Evolutionary conservation across 768 basidiomycete species (phyloP).

Genomic region (Trametes meyenii): DNA sequence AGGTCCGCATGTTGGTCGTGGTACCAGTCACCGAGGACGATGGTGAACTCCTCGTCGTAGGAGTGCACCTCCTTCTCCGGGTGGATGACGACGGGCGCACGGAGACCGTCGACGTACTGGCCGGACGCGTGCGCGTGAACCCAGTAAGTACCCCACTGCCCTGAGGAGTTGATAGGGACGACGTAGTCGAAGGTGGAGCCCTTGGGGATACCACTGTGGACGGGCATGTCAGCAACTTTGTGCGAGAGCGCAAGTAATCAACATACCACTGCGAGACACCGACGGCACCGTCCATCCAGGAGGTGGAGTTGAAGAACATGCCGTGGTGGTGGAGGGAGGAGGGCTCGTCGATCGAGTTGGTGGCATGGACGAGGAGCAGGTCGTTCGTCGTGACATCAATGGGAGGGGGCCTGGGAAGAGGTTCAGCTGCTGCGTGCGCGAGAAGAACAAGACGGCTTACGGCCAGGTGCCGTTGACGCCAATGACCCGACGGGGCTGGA

Average conservation of each 20-base stretch:
- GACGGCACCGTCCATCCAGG: conserved; percentile 89
- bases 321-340: conserved; percentile 91
- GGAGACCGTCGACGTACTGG: conserved; percentile 92
- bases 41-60: conserved; percentile 91
- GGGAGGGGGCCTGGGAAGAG: conserved; percentile 70
- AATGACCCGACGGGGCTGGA: conserved; percentile 73
- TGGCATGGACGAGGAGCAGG: conserved; percentile 74
- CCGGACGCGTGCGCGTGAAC: conserved; percentile 72
- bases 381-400: conserved; percentile 74
- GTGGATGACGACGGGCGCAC: conserved; percentile 83
- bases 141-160: conserved; percentile 84
- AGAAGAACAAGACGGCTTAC: conserved; percentile 47
- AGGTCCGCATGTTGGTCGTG: conserved; percentile 72
- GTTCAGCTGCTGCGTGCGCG: neutral
- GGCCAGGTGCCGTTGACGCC: conserved; percentile 96
- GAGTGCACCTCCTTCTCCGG: conserved; percentile 61
- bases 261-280: conserved; percentile 82
- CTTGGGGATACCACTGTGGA: conserved; percentile 73
- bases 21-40: conserved; percentile 92
- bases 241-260: neutral
- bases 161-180: conserved; percentile 67
- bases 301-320: conserved; percentile 87
- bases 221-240: neutral
- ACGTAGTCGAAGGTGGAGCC: conserved; percentile 73
- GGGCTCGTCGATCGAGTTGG: conserved; percentile 66